These are phyloP conservation scores for Chlorencoelia australis DNA, from an alignment of 2,329 filamentous ascomycete species.

Conservation along the genomic window DNA sequence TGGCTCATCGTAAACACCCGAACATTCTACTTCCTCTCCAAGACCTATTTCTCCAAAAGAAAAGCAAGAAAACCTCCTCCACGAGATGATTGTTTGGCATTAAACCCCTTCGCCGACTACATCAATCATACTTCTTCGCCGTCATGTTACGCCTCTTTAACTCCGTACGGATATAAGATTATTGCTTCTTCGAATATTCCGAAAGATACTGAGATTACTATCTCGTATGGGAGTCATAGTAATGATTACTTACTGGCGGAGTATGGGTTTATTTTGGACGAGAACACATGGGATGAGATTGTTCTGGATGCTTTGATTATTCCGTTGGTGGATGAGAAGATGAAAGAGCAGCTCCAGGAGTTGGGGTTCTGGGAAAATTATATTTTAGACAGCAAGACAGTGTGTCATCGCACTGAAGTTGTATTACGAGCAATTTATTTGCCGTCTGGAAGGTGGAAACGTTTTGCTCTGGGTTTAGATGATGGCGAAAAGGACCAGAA, in stretches of 20 bases:
- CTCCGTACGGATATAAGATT: conserved; percentile 43
- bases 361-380: conserved; percentile 41
- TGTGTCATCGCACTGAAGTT: conserved; percentile 47
- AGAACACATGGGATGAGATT: conserved; percentile 24
- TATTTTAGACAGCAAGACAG: conserved; percentile 37
- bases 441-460: conserved; percentile 32
- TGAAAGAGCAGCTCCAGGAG: conserved; percentile 34
- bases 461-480: conserved; percentile 35
- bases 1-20: conserved; percentile 54
- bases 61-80: conserved; percentile 32
- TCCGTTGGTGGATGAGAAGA: conserved; percentile 17
- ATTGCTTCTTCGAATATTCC: conserved; percentile 40
- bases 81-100: conserved; percentile 51
- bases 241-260: conserved; percentile 66
- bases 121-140: conserved; percentile 44
- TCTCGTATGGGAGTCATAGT: conserved; percentile 59
- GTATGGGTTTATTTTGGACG: conserved; percentile 34
- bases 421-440: conserved; percentile 35
- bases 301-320: conserved; percentile 22
- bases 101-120: conserved; percentile 64
- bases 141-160: conserved; percentile 38
- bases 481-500: conserved; percentile 36
- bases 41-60: conserved; percentile 7
- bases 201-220: conserved; percentile 53
- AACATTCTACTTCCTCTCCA: conserved; percentile 44